These are phyloP conservation scores for grape (Vitis vinifera) DNA, from an alignment of 164 flowering plant species.

Conservation along the genomic window DNA sequence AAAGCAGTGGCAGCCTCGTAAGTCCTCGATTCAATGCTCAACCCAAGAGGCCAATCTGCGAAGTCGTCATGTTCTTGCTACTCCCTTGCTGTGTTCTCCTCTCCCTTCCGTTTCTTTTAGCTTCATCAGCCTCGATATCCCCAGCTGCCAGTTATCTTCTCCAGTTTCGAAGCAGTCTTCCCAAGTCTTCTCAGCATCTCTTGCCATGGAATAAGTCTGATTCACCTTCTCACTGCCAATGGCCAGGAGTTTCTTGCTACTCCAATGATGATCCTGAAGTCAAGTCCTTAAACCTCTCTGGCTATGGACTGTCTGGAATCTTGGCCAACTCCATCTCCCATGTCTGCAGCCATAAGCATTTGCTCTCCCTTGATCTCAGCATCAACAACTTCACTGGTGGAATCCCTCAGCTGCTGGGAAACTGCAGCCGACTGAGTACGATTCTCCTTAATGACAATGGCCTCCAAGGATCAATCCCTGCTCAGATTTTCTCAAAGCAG, in stretches of 20 bases:
- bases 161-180: constrained; percentile 19
- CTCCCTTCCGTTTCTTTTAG: not conserved
- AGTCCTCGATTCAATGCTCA: no score
- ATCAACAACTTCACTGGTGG: constrained; percentile 9
- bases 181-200: constrained; percentile 6
- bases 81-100: constrained; percentile 1
- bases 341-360: constrained; percentile 8
- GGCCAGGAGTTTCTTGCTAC: constrained; percentile 23
- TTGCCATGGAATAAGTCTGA: constrained; percentile 19
- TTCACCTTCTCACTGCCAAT: constrained; percentile 7
- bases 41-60: no score
- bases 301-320: constrained; percentile 12
- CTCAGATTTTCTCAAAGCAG: constrained; percentile 8
- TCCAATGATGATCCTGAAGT: constrained; percentile 4
- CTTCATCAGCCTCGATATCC: not conserved
- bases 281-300: constrained; percentile 18
- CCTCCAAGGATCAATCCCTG: constrained; percentile 17
- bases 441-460: constrained; percentile 18
- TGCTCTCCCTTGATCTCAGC: constrained; percentile 16
- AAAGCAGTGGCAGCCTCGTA: no score
- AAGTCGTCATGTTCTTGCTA: not conserved
- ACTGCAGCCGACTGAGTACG: constrained; percentile 12
- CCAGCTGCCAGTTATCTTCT: constrained; percentile 16
- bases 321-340: constrained; percentile 10
- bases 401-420: constrained; percentile 2